A percentile compares a stretch with the other conserved stretches of the same genome.
Conservation (phyloP, 352 stramenopile genomes). For the Globisporangium carolinianum region DNA sequence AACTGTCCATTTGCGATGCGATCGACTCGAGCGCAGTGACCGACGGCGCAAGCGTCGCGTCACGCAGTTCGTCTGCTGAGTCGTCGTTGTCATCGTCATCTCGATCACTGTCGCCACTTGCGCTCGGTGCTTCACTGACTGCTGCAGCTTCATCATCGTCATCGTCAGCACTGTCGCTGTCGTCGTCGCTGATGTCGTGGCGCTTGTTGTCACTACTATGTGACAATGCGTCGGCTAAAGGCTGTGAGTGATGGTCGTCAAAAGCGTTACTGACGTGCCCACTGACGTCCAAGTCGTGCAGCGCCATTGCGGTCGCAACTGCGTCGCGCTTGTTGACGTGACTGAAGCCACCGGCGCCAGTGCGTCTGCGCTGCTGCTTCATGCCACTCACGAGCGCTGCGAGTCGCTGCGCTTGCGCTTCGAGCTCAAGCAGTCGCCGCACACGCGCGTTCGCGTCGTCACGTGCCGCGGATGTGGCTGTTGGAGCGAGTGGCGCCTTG, state of each 20-base stretch:
- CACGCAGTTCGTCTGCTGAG: constrained; percentile 3
- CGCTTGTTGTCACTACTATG: not conserved
- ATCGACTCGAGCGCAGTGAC: not conserved
- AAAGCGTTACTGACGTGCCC: not conserved
- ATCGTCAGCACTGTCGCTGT: not conserved
- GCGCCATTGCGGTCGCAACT: not conserved
- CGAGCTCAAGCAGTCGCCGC: constrained; percentile 8
- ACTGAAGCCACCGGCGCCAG: not conserved
- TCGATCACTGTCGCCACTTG: not conserved
- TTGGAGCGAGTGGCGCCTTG: not conserved
- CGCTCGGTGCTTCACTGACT: not conserved
- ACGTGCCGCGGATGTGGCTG: not conserved
- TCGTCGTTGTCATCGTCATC: not conserved
- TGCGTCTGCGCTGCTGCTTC: not conserved
- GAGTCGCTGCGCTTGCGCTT: constrained; percentile 8
- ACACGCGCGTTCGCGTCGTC: not conserved
- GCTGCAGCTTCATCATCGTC: not conserved
- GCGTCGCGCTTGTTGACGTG: not conserved
- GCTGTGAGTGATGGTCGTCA: not conserved
- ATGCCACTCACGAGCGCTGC: constrained; percentile 8
- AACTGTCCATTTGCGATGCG: not conserved
- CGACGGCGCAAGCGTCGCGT: not conserved
- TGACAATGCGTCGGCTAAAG: no score
- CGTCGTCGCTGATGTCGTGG: not conserved
- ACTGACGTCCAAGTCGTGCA: not conserved